phyloP scores from a whole-genome alignment of 805 yeast species.

The Candida ortonii region DNA sequence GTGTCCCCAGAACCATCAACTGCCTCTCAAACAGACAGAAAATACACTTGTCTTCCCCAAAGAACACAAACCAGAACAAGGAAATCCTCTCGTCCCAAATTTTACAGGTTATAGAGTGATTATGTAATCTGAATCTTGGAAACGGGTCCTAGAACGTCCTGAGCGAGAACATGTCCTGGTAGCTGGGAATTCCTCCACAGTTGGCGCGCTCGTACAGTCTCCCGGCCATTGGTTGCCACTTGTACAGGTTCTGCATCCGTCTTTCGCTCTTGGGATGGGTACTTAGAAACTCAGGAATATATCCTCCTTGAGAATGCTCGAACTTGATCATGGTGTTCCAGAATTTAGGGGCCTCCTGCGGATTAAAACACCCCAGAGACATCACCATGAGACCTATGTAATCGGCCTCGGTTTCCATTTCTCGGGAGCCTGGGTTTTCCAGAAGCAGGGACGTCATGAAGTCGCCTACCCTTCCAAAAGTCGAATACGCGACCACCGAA shows the following conservation, averaged over 20 bases:
- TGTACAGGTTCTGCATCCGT: slow-evolving; percentile 63
- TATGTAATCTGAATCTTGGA: too few species aligned
- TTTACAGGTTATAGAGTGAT: too few species aligned
- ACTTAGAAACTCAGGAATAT: slow-evolving; percentile 60
- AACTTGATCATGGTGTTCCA: slow-evolving; percentile 78
- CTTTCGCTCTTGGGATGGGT: slow-evolving; percentile 87
- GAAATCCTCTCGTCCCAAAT: too few species aligned
- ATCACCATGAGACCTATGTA: slow-evolving; percentile 88
- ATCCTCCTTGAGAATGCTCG: slow-evolving; percentile 38
- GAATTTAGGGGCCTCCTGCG: slow-evolving; percentile 65
- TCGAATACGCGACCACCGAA: slow-evolving; percentile 50
- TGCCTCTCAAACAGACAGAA: too few species aligned
- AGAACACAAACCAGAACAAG: neutral
- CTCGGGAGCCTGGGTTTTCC: slow-evolving; percentile 82
- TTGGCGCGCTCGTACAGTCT: slow-evolving; percentile 40
- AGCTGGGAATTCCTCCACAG: slow-evolving; percentile 29
- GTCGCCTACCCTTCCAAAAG: slow-evolving; percentile 60
- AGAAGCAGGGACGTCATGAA: slow-evolving; percentile 54
- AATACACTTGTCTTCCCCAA: neutral
- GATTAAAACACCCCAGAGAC: slow-evolving; percentile 86
- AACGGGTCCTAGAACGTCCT: neutral
- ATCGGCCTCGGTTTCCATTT: slow-evolving; percentile 96
- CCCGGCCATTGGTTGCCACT: slow-evolving; percentile 65
- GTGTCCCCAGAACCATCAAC: neutral
- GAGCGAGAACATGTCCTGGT: slow-evolving; percentile 12